Evolutionary conservation across 1,284 basidiomycete genomes (phyloP), one percentile per base, ranked within the genome.

Genomic region (Ganoderma lingzhi): DNA sequence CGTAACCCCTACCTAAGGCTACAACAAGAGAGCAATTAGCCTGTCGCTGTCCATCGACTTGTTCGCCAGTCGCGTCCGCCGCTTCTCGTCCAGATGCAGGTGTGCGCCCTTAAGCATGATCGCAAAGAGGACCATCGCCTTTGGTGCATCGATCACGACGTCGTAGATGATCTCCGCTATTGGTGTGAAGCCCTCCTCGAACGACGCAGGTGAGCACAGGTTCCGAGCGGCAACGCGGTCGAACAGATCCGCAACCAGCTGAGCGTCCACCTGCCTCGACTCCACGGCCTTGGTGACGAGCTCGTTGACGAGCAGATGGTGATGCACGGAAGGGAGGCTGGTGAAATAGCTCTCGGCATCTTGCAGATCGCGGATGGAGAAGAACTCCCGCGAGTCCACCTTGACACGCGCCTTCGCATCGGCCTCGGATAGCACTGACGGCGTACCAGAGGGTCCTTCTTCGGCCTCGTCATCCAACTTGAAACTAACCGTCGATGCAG

Each of bases 291-390:
- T 83, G n/a, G 83, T 85, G 67, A 92, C 87, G 48, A 97, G 83
- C 80, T 90, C 90, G 76, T 94, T 90, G 72, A 97, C 88, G 48
- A 97, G 88, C 15, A 80, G 81, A 72, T 84, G 82, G 55, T 91
- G 90, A 77, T 93, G 87, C 67, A 86, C 84, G 28, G 84, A 77
- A 12, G 94, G 90, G 23, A 97, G 86, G 45, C 84, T 86, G 64
- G 87, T 86, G 81, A 97, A 93, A 81, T 96, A 95, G 65, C 90
- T 88, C 72, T 96, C 92, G 30, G 94, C 97, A 79, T 99, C 96
- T 56, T 90, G 88, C 68, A 98, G 80, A 77, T 93, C 93, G 76
- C 93, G 90, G 53, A 93, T 86, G 63, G 85, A 86, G 78, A 95
- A 90, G 79, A 91, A 89, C 80, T 95, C 92, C 80, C 92, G 93